Evolutionary conservation across 2,329 filamentous ascomycete species (phyloP), one percentile per base, ranked within the genome.

Genomic region (Pestalotiopsis fici): DNA sequence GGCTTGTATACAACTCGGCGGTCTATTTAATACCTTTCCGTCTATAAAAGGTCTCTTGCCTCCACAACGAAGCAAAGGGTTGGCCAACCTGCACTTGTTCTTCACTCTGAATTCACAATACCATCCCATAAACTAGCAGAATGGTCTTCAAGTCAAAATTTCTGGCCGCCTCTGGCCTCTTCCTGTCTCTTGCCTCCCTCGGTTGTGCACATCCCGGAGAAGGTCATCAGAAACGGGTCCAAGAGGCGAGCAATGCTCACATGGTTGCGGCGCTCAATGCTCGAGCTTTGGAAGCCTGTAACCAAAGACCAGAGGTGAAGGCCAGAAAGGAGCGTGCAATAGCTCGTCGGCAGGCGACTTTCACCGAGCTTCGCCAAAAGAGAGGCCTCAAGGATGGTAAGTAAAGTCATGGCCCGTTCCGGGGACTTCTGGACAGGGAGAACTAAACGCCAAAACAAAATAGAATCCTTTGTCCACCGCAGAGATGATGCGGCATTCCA

Each of bases 261-360:
- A 71, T 74, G 27, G 75, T 77, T 59, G 71, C 73, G 18, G 70
- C 68, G 56, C 69, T 77, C 27, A 77, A 77, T 65, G 65, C 71
- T 0, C 71, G 72, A 61, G 79, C 80, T 21, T 73, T 83, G 12
- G 75, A 79, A 43, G 76, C 79, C 66, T 83, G 82, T 62, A 74
- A 78, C 6, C 76, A 78, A 25, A 75, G 75, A 21, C 75, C 81
- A 7, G 77, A 79, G 66, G 78, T 79, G n/a, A 78, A 78, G 63
- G 80, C 78, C 62, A 78, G 81, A 13, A 78, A 80, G 68, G 74
- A 77, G 56, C 74, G 76, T 28, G 81, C 81, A 50, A 75, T 80
- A 64, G 76, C 77, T 57, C 78, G 82, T 37, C 78, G 82, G 43
- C 75, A 74, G 2, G 78, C 77, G 18, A 79, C 78, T 13, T 80